These are phyloP conservation scores for Atractiella rhizophila DNA, from an alignment of 768 basidiomycete genomes.

Conservation along the genomic window DNA sequence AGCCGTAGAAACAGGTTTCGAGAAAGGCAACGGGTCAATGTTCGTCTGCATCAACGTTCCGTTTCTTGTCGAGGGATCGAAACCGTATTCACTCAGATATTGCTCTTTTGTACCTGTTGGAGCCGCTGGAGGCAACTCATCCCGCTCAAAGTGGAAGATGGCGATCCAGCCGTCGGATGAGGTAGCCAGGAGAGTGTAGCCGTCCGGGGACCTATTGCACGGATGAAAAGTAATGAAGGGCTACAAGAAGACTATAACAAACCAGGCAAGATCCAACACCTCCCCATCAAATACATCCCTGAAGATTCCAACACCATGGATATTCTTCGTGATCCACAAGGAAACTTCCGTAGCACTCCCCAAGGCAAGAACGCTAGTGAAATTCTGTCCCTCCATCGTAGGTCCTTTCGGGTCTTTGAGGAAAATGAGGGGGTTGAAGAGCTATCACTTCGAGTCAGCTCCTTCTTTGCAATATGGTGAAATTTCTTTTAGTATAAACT, in stretches of 20 bases:
- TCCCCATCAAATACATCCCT: constrained; percentile 84
- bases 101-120: constrained; percentile 1
- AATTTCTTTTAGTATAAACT: constrained; percentile 18
- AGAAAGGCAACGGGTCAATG: background rate
- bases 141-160: constrained; percentile 7
- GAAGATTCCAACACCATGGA: constrained; percentile 69
- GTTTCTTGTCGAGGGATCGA: background rate
- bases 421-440: constrained; percentile 88
- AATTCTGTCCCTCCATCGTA: constrained; percentile 29
- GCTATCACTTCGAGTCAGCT: no score
- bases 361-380: constrained; percentile 74
- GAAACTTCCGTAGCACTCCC: constrained; percentile 83
- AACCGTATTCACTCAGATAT: constrained; percentile 1
- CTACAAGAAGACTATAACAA: constrained; percentile 17
- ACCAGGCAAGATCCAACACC: constrained; percentile 91
- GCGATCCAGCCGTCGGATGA: constrained; percentile 89
- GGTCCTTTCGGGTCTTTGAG: constrained; percentile 38
- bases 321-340: constrained; percentile 84
- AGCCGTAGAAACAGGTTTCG: background rate
- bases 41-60: background rate
- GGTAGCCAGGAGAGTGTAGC: constrained; percentile 70
- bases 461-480: no score
- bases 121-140: constrained; percentile 6
- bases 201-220: constrained; percentile 57
- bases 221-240: background rate